Percentiles rank a stretch among this genome's conserved stretches.
Conservation (phyloP, 352 stramenopile species). For the Peronosclerospora sorghi region DNA sequence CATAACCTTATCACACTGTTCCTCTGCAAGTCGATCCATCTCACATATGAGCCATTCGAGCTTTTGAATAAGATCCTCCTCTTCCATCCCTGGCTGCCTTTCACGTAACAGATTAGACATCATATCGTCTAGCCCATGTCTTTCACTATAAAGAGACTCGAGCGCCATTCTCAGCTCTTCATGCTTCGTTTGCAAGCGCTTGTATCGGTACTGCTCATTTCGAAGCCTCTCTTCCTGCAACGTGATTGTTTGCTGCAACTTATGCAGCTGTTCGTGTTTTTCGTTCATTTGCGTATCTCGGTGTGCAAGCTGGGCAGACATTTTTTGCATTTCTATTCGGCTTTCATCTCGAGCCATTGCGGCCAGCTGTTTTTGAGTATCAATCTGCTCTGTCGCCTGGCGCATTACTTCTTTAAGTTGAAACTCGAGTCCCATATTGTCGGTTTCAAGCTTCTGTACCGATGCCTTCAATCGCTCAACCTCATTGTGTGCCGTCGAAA, state of each 20-base stretch:
- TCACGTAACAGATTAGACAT: constrained; percentile 11
- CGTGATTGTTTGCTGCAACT: constrained; percentile 18
- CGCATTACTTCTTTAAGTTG: constrained; percentile 39
- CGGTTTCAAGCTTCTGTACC: constrained; percentile 34
- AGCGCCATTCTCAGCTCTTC: constrained; percentile 24
- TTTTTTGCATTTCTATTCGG: constrained; percentile 26
- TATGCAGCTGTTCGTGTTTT: constrained; percentile 27
- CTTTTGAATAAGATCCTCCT: constrained; percentile 21
- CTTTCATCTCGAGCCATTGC: constrained; percentile 35
- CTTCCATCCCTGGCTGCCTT: constrained; percentile 17
- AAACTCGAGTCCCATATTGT: constrained; percentile 39
- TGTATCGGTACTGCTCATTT: constrained; percentile 22
- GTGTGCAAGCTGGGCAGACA: constrained; percentile 26
- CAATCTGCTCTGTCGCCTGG: constrained; percentile 34
- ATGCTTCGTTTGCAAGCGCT: constrained; percentile 20
- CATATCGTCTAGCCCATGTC: constrained; percentile 20
- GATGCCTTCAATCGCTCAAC: constrained; percentile 24
- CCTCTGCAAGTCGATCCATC: constrained; percentile 25
- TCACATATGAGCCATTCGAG: constrained; percentile 34
- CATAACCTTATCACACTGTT: constrained; percentile 32
- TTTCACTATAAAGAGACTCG: constrained; percentile 30
- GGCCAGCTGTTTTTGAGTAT: constrained; percentile 33
- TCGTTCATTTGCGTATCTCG: constrained; percentile 39
- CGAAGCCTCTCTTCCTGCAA: constrained; percentile 26
- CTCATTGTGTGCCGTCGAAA: constrained; percentile 29